Evolutionary conservation across 2,329 filamentous ascomycete species (phyloP).

Genomic region (Nothophaeocryptopus gaeumannii): DNA sequence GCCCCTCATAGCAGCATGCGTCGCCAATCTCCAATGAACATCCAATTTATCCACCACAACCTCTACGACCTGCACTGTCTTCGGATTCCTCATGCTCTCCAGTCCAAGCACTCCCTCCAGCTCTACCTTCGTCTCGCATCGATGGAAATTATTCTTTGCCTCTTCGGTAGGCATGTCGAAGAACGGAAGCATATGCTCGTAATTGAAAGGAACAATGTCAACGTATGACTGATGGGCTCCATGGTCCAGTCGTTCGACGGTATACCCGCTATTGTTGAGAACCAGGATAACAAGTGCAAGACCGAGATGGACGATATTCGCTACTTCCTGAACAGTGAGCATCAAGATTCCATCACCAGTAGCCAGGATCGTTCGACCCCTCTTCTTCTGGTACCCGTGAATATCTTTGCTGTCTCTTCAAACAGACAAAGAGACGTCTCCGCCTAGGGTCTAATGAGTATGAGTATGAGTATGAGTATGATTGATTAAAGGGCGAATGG

Average conservation of each 20-base stretch:
- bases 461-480: no score
- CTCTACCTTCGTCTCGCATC: slow-evolving; percentile 34
- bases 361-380: slow-evolving; percentile 49
- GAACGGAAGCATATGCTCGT: slow-evolving; percentile 40
- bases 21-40: no score
- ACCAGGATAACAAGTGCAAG: slow-evolving; percentile 41
- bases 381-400: no score
- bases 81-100: slow-evolving; percentile 32
- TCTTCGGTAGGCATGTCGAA: slow-evolving; percentile 25
- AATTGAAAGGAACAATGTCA: slow-evolving; percentile 23
- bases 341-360: slow-evolving; percentile 39
- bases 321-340: slow-evolving; percentile 61
- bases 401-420: no score
- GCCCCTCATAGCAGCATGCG: no score
- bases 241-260: slow-evolving; percentile 48
- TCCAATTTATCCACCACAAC: slow-evolving; percentile 34
- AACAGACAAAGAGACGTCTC: no score
- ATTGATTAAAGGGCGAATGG: no score
- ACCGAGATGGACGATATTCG: slow-evolving; percentile 55
- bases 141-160: no score
- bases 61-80: slow-evolving; percentile 41
- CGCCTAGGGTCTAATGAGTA: no score
- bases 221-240: slow-evolving; percentile 34
- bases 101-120: slow-evolving; percentile 36
- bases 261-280: slow-evolving; percentile 49